phyloP scores from a whole-genome alignment of 2,329 filamentous ascomycete species.

The Penicillium sp. region DNA sequence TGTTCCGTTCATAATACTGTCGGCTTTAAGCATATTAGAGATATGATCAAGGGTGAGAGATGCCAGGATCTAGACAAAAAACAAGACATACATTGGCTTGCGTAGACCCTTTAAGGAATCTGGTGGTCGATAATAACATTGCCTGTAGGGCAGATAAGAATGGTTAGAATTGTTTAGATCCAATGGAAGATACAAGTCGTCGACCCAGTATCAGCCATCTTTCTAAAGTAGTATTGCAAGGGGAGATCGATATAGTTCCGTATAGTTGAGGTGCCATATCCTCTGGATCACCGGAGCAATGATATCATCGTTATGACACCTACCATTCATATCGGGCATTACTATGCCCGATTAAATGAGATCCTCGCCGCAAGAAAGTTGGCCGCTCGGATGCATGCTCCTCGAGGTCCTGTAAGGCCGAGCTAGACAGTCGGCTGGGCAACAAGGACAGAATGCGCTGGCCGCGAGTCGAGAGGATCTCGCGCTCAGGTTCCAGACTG shows the following conservation, averaged over 20 bases:
- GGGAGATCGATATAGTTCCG: background rate
- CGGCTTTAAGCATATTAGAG: constrained; percentile 56
- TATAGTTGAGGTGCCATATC: background rate
- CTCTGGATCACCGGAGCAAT: background rate
- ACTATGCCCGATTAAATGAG: constrained; percentile 76
- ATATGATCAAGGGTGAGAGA: background rate
- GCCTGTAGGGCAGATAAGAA: constrained; percentile 47
- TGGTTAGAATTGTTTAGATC: background rate
- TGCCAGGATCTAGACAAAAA: background rate
- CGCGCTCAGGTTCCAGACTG: constrained; percentile 43
- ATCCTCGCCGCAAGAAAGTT: constrained; percentile 23
- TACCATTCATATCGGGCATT: constrained; percentile 84
- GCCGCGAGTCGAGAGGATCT: constrained; percentile 48
- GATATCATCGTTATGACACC: constrained; percentile 4
- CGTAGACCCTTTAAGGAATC: constrained; percentile 74
- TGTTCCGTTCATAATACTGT: constrained; percentile 86
- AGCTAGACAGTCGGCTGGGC: constrained; percentile 35
- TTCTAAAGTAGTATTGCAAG: too few species aligned
- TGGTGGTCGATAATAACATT: constrained; percentile 82
- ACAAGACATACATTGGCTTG: constrained; percentile 66
- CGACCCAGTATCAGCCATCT: too few species aligned
- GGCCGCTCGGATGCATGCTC: constrained; percentile 18
- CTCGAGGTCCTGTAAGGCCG: constrained; percentile 26
- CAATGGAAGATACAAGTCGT: background rate
- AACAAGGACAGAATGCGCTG: constrained; percentile 45